Evolutionary conservation across 2,329 filamentous ascomycete genomes (phyloP), one percentile per base, ranked within the genome.

Genomic region (Diaporthe sp.): DNA sequence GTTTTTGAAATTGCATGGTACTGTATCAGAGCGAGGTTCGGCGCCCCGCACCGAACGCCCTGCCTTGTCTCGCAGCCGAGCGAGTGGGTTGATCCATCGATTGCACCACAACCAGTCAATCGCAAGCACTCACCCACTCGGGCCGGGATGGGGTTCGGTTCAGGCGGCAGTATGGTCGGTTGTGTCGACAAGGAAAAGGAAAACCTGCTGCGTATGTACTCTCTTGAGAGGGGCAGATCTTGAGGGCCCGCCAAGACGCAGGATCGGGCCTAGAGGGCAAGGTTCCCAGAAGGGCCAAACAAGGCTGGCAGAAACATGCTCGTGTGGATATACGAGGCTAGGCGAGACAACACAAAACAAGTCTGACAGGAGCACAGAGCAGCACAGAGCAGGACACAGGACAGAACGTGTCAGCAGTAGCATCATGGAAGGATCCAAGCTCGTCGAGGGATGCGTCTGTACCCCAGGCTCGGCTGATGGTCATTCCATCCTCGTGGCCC

Each of bases 11-110:
- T 70, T 70, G 52, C 67, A 47, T 67, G 64, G 64, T 67, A 67
- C 47, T 67, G 64, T 67, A 67, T 52, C 64, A 67, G 28, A 50
- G 64, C 30, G 40, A 67, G 6, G 35, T 57, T 45, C 42, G 67
- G 52, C 50, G 50, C 54, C 67, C 54, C 67, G 67, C 67, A 70
- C 22, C 35, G 67, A 55, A 9, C 54, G 67, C 67, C 47, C 33
- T 73, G 52, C 57, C 71, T 73, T 42, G 71, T 68, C 61, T 58
- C 52, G 52, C 25, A 73, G 54, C 71, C 61, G 61, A 73, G 50
- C n/a, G 28, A 58, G 60, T 55, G 22, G 50, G 67, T 40, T 70
- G 50, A 55, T 35, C 67, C 64, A 67, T 67, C 64, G 64, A 67
- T 67, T 67, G 64, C 45, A 67, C 45, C 64, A 67, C n/a, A 1